phyloP scores from a whole-genome alignment of 2,329 filamentous ascomycete genomes.

The Trichothecium sympodiale region DNA sequence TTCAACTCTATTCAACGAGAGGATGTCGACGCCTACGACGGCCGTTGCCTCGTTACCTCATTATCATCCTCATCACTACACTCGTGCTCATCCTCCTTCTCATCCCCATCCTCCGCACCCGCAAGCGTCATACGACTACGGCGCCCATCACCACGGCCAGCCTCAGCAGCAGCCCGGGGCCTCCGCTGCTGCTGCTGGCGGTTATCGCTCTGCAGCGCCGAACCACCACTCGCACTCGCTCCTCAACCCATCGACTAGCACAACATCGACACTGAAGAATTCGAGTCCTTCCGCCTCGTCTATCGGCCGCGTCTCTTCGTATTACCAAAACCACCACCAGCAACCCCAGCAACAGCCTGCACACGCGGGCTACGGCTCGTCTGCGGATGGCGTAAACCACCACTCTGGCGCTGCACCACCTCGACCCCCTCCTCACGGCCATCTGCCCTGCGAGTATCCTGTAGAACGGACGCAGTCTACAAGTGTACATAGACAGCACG shows the following conservation, averaged over 20 bases:
- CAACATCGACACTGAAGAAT: constrained; percentile 4
- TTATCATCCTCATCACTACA: constrained; percentile 56
- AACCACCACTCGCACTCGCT: constrained; percentile 6
- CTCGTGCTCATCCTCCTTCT: constrained; percentile 51
- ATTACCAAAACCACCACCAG: not conserved
- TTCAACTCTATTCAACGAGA: not conserved
- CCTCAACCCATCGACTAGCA: constrained; percentile 9
- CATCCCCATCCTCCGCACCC: constrained; percentile 54
- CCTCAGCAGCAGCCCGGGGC: constrained; percentile 12
- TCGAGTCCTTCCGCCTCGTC: constrained; percentile 5
- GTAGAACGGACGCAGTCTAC: constrained; percentile 7
- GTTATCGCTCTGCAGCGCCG: constrained; percentile 17
- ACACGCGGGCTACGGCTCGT: constrained; percentile 17
- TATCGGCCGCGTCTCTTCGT: constrained; percentile 2
- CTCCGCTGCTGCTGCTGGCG: constrained; percentile 11
- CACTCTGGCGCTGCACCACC: constrained; percentile 14
- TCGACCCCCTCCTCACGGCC: constrained; percentile 19
- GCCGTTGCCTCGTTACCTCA: constrained; percentile 62
- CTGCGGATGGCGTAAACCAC: constrained; percentile 20
- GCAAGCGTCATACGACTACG: constrained; percentile 34
- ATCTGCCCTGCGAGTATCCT: constrained; percentile 4
- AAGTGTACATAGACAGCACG: constrained; percentile 8
- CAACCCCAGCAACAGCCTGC: constrained; percentile 3
- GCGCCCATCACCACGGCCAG: constrained; percentile 13
- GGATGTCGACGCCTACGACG: constrained; percentile 74